Percentiles rank a stretch among this genome's conserved stretches.
phyloP scores from a whole-genome alignment of 192 early-diverging fungal genomes.

The Backusella morwellensis region DNA sequence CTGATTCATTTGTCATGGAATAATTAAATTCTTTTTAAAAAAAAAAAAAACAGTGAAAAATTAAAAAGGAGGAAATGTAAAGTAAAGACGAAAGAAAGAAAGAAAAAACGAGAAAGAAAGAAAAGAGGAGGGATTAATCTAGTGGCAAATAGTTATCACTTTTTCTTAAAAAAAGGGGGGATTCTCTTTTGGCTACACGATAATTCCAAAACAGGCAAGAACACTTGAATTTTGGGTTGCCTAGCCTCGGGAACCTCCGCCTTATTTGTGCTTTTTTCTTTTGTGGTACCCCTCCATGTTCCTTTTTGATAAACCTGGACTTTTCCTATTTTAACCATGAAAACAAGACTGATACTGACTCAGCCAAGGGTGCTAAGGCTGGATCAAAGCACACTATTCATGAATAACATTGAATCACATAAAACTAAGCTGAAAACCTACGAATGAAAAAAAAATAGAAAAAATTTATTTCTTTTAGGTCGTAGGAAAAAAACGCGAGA shows the following conservation, averaged over 20 bases:
- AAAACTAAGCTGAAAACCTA: neutral
- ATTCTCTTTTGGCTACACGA: neutral
- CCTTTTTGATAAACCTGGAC: conserved; percentile 1
- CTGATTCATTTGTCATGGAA: conserved; percentile 11
- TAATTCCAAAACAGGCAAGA: neutral
- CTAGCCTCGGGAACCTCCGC: conserved; percentile 1
- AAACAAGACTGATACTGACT: neutral
- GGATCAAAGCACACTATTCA: neutral
- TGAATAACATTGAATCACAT: neutral
- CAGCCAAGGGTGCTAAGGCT: neutral
- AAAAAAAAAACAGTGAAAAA: neutral
- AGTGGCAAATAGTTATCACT: neutral
- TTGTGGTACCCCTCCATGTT: conserved; percentile 2
- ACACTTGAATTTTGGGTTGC: conserved; percentile 1
- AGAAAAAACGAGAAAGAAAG: neutral
- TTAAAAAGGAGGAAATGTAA: neutral
- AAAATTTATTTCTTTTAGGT: neutral
- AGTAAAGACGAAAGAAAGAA: neutral
- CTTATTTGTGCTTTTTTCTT: conserved; percentile 6
- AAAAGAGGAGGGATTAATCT: neutral
- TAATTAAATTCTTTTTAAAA: neutral
- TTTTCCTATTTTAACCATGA: neutral
- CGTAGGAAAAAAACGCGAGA: neutral
- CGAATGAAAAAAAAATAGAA: neutral
- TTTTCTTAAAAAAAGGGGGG: neutral